phyloP scores from a whole-genome alignment of 208 protist species.

The Trypanosoma melophagium region DNA sequence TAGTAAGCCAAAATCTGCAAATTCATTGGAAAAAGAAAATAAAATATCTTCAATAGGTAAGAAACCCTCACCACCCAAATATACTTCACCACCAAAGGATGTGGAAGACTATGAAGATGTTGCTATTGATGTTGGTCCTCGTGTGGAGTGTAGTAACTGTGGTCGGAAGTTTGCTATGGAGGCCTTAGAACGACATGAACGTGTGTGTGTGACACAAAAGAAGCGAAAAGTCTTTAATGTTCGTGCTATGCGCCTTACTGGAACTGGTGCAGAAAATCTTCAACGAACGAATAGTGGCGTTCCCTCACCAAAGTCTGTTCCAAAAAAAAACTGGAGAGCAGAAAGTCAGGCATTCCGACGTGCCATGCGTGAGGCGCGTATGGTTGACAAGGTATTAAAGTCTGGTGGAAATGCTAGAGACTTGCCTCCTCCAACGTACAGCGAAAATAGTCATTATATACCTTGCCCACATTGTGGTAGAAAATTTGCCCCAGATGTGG shows the following conservation, averaged over 20 bases:
- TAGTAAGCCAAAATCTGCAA: not conserved
- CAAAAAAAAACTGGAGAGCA: constrained; percentile 79
- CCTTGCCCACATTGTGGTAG: constrained; percentile 85
- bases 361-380: constrained; percentile 70
- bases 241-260: constrained; percentile 54
- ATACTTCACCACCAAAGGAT: not conserved
- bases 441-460: constrained; percentile 81
- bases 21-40: constrained; percentile 3
- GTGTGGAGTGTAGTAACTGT: constrained; percentile 70
- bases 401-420: constrained; percentile 66
- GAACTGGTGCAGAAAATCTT: constrained; percentile 25
- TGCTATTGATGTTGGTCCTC: constrained; percentile 22
- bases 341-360: constrained; percentile 82
- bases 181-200: constrained; percentile 63
- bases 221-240: constrained; percentile 81
- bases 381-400: constrained; percentile 78
- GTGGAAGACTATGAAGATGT: constrained; percentile 12
- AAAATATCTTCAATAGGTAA: not conserved
- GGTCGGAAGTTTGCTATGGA: constrained; percentile 74
- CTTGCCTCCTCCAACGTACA: constrained; percentile 87
- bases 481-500: constrained; percentile 80
- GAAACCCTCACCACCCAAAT: constrained; percentile 5
- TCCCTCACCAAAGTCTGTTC: not conserved
- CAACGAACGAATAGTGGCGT: constrained; percentile 1
- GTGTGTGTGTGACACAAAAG: constrained; percentile 57